Conservation (phyloP, 2,329 filamentous ascomycete species). For the Pseudopyricularia javanii region DNA sequence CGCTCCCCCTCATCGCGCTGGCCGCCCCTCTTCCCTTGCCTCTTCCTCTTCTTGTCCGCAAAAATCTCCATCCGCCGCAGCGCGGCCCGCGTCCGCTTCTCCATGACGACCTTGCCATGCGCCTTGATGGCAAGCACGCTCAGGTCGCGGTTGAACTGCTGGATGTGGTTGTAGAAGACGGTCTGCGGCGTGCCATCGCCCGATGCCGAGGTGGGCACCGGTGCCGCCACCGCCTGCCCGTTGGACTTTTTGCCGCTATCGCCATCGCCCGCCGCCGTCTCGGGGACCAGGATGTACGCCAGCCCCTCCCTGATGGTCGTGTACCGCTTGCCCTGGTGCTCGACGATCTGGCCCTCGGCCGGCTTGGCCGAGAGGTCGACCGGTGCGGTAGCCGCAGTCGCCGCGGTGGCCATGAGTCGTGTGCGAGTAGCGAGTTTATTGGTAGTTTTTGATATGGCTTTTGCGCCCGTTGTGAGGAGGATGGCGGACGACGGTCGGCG, state of each 20-base stretch:
- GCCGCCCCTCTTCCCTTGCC: conserved; percentile 24
- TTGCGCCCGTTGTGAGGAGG: not conserved
- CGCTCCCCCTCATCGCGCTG: conserved; percentile 7
- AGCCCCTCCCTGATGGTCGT: conserved; percentile 41
- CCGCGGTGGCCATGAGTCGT: not conserved
- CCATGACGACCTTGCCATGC: conserved; percentile 56
- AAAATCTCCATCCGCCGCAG: conserved; percentile 41
- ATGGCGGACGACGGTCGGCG: not conserved
- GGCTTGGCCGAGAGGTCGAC: not conserved
- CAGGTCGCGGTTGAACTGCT: conserved; percentile 95
- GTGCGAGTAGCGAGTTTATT: not conserved
- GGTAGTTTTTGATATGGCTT: not conserved
- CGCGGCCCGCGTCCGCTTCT: conserved; percentile 39
- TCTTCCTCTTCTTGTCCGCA: conserved; percentile 26
- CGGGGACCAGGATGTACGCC: conserved; percentile 43
- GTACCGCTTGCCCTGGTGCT: conserved; percentile 34
- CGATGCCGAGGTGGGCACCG: conserved; percentile 22
- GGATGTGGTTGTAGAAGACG: conserved; percentile 98
- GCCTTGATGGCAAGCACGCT: conserved; percentile 86
- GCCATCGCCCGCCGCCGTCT: conserved; percentile 17
- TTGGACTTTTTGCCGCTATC: conserved; percentile 12
- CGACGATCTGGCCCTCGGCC: conserved; percentile 12
- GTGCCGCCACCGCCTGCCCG: not conserved
- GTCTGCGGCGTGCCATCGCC: conserved; percentile 54
- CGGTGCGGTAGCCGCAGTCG: not conserved